Base-by-base conservation (phyloP, 495 filamentous ascomycete genomes). In the Hyphodiscus hymeniophilus region DNA sequence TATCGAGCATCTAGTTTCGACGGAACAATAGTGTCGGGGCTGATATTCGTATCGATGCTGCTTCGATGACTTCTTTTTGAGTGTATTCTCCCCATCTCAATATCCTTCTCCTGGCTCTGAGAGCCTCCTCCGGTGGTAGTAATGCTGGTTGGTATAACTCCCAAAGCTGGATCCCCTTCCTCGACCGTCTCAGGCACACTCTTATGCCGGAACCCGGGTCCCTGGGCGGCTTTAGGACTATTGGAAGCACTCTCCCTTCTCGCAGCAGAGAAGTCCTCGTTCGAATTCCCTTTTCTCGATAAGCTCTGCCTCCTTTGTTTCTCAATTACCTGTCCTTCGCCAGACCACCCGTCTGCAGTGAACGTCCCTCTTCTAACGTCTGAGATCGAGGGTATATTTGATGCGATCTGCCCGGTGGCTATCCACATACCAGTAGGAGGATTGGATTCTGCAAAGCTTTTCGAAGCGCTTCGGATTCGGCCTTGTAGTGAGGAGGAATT, bases 361-460 rank as follows among this genome's bases (percentile, higher is more conserved):
- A 50, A 58, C 15, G 47, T 58, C 3, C 56, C 57, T 43, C 54
- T 48, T 34, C 57, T 50, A 38, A 57, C 57, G 49, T 60, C 54
- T 4, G 52, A 18, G 12, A 59, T 17, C 7, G 52, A 52, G 44
- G 53, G 52, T 5, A 55, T 41, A 0, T 54, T 44, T 5, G 66
- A 66, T 1, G 60, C 58, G 30, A 64, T 51, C n/a, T 63, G 53
- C 31, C 68, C 70, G 1, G 73, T 75, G 7, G 74, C 75, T 32
- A 74, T 67, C 62, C 69, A 73, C 62, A 78, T 71, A 21, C 74
- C 73, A 17, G 65, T 61, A 7, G 72, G 76, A 8, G 69, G 67
- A 31, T 60, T 64, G 0, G 72, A 72, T 38, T 73, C 64, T 21
- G 66, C 52, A 35, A 79, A 69, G 17, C 63, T 67, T 13, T 66